Percentiles rank a stretch among this genome's conserved stretches.
phyloP scores from a whole-genome alignment of 768 basidiomycete species.

The Cystobasidium onofrii region DNA sequence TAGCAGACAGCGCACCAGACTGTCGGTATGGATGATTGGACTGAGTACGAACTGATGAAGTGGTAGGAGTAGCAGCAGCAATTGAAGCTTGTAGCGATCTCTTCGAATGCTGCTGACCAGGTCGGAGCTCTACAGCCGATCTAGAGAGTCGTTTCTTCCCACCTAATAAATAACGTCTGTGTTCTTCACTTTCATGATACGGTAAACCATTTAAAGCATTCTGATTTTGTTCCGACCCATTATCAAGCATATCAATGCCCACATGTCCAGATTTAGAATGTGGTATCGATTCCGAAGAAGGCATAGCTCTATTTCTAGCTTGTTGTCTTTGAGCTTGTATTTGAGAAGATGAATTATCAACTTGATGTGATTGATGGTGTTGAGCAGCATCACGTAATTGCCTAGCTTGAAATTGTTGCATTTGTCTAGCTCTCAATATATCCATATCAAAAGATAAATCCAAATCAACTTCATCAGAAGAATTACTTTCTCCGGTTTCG shows the following conservation, averaged over 20 bases:
- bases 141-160: slow-evolving; percentile 25
- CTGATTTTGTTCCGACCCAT: background rate
- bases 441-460: slow-evolving; percentile 28
- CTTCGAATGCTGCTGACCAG: background rate
- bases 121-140: slow-evolving; percentile 10
- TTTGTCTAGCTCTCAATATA: slow-evolving; percentile 3
- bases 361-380: background rate
- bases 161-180: background rate
- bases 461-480: slow-evolving; percentile 25
- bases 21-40: background rate
- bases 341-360: background rate
- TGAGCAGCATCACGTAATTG: background rate
- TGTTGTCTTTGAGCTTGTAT: background rate
- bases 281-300: background rate
- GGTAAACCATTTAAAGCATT: background rate
- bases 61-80: background rate
- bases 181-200: background rate
- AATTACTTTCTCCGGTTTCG: slow-evolving; percentile 28
- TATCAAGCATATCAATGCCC: background rate
- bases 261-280: slow-evolving; percentile 15
- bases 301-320: background rate
- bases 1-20: background rate
- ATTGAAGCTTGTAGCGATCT: no score
- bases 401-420: slow-evolving; percentile 4
- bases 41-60: background rate